phyloP scores from a whole-genome alignment of 2,329 filamentous ascomycete species.

The Ophiostoma montium region DNA sequence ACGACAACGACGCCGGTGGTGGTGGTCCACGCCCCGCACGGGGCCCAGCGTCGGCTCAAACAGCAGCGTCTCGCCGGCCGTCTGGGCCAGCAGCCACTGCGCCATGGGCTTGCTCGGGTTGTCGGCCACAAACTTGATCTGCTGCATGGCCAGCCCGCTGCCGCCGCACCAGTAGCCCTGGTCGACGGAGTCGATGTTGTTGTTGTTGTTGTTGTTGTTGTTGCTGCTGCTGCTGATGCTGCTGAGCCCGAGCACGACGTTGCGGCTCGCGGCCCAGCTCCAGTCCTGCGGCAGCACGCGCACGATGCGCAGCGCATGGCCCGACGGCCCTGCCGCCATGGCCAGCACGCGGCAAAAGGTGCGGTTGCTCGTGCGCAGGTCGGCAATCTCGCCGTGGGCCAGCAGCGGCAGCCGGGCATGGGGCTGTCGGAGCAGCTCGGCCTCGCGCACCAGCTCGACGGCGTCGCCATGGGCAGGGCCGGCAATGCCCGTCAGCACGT shows the following conservation, averaged over 20 bases:
- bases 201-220: too few species aligned
- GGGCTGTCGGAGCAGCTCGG: conserved; percentile 8
- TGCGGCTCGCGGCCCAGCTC: conserved; percentile 36
- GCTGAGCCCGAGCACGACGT: conserved; percentile 32
- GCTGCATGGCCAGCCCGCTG: conserved; percentile 33
- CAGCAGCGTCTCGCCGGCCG: conserved; percentile 34
- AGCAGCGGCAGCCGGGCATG: conserved; percentile 26
- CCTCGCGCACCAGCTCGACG: conserved; percentile 21
- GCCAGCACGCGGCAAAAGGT: conserved; percentile 26
- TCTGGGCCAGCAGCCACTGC: conserved; percentile 40
- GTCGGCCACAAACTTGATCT: conserved; percentile 34
- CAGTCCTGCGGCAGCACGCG: conserved; percentile 35
- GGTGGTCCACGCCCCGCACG: conserved; percentile 18
- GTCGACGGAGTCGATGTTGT: conserved; percentile 26
- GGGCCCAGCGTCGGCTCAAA: conserved; percentile 35
- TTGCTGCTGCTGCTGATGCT: conserved; percentile 20
- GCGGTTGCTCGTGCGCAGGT: conserved; percentile 19
- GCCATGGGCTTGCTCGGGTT: conserved; percentile 18
- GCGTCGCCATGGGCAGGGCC: conserved; percentile 19
- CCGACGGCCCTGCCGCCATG: conserved; percentile 39
- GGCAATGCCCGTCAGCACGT: conserved; percentile 29
- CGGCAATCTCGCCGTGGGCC: conserved; percentile 39
- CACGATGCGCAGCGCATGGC: conserved; percentile 42
- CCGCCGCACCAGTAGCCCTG: conserved; percentile 41
- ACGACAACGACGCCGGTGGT: conserved; percentile 4